These are phyloP conservation scores for Thuidium tamariscinum DNA, from an alignment of 225 moss, liverwort and hornwort genomes.

Conservation along the genomic window DNA sequence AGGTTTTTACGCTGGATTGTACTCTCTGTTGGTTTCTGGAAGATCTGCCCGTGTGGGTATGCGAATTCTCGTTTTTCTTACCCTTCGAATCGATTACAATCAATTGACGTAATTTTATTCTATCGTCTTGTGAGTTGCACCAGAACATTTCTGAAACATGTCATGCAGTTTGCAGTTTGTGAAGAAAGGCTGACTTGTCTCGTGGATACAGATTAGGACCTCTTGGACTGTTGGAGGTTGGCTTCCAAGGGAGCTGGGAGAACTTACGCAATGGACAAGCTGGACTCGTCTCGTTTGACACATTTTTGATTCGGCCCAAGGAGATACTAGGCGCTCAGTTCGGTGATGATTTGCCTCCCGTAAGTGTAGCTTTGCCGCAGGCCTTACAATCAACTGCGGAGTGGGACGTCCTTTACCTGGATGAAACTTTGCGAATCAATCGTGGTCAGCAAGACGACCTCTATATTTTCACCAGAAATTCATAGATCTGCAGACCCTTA, in stretches of 20 bases:
- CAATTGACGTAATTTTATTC: too few relatives aligned
- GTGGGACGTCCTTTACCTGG: slow-evolving; percentile 73
- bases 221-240: slow-evolving; percentile 68
- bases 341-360: slow-evolving; percentile 51
- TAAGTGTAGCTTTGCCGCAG: slow-evolving; percentile 50
- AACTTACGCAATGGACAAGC: slow-evolving; percentile 61
- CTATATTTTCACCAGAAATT: slow-evolving; percentile 54
- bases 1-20: background rate
- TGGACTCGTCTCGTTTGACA: slow-evolving; percentile 68
- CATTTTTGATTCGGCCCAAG: slow-evolving; percentile 58
- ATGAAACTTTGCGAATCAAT: slow-evolving; percentile 69
- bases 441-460: slow-evolving; percentile 49
- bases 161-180: background rate
- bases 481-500: background rate
- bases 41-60: background rate
- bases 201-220: slow-evolving; percentile 59
- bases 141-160: background rate
- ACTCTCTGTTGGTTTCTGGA: background rate
- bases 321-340: slow-evolving; percentile 61
- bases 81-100: background rate
- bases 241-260: slow-evolving; percentile 87
- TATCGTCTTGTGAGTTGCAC: background rate
- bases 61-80: background rate
- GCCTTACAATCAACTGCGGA: slow-evolving; percentile 50
- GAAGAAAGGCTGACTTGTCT: background rate